Percentiles rank a stretch among this genome's conserved stretches.
These are phyloP conservation scores for Chalaropsis ovoidea DNA, from an alignment of 2,329 filamentous ascomycete species.

Conservation along the genomic window DNA sequence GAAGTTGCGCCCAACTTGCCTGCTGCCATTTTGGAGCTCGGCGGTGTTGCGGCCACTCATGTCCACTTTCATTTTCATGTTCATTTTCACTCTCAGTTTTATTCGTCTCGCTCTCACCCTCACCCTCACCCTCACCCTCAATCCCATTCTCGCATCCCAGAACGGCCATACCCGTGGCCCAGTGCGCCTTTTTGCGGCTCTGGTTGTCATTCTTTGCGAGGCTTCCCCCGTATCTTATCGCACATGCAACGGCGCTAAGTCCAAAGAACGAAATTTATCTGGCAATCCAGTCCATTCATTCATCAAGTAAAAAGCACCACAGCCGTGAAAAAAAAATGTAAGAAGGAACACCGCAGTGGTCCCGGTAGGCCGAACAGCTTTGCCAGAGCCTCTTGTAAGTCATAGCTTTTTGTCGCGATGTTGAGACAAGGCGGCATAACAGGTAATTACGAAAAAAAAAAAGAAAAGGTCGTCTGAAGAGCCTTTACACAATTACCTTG, in stretches of 20 bases:
- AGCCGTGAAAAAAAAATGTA: neutral
- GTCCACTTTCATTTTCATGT: neutral
- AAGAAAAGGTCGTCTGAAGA: neutral
- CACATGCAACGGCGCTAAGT: neutral
- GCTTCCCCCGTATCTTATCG: neutral
- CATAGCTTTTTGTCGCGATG: neutral
- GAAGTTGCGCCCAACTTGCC: neutral
- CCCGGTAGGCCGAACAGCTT: conserved; percentile 6
- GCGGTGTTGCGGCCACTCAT: conserved; percentile 9
- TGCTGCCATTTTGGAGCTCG: neutral
- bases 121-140: neutral
- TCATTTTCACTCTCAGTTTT: neutral
- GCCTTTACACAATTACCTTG: neutral
- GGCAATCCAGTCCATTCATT: neutral
- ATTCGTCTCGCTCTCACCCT: neutral
- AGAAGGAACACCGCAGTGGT: conserved; percentile 11
- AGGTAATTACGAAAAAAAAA: neutral
- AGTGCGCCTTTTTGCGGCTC: conserved; percentile 11
- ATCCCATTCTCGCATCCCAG: neutral
- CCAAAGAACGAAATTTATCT: neutral
- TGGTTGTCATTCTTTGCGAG: neutral
- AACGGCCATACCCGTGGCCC: conserved; percentile 11
- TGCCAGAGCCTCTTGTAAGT: conserved; percentile 2
- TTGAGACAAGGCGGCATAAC: neutral
- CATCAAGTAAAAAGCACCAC: neutral